Evolutionary conservation across 75 land plant genomes (phyloP).

Genomic region (Pinus tabuliformis): DNA sequence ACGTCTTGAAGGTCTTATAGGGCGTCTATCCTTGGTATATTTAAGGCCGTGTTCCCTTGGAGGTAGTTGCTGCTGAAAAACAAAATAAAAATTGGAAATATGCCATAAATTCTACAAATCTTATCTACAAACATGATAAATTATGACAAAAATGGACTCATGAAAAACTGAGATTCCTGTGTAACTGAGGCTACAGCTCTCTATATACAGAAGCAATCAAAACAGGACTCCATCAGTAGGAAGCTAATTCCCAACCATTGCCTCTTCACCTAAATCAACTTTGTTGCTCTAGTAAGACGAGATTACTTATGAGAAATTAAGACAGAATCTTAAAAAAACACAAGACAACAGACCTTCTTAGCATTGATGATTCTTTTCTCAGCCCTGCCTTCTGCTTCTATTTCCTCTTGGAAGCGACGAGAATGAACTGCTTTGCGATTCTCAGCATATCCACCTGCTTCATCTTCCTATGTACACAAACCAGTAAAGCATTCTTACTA

Average conservation of each 20-base stretch:
- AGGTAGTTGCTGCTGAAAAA: slow-evolving; percentile 35
- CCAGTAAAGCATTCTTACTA: neutral
- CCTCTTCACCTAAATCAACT: neutral
- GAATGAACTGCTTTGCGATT: slow-evolving; percentile 40
- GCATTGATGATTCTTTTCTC: slow-evolving; percentile 89
- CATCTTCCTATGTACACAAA: slow-evolving; percentile 65
- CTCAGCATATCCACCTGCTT: slow-evolving; percentile 53
- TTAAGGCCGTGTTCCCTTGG: slow-evolving; percentile 45
- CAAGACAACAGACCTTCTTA: slow-evolving; percentile 49
- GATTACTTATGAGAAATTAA: neutral
- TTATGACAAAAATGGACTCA: neutral
- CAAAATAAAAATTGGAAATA: neutral
- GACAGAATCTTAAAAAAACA: neutral
- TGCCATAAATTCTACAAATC: neutral
- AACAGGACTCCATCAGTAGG: neutral
- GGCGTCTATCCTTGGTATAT: slow-evolving; percentile 28
- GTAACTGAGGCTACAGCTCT: neutral
- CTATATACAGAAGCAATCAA: neutral
- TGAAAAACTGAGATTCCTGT: neutral
- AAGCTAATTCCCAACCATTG: neutral
- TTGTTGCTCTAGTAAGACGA: neutral
- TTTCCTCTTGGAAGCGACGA: slow-evolving; percentile 72
- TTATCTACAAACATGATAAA: neutral
- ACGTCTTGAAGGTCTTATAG: slow-evolving; percentile 48
- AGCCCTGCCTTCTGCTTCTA: slow-evolving; percentile 78